Evolutionary conservation across 306 rosid species (phyloP), one percentile per base, ranked within the genome.

Genomic region (Cucurbita argyrosperma): DNA sequence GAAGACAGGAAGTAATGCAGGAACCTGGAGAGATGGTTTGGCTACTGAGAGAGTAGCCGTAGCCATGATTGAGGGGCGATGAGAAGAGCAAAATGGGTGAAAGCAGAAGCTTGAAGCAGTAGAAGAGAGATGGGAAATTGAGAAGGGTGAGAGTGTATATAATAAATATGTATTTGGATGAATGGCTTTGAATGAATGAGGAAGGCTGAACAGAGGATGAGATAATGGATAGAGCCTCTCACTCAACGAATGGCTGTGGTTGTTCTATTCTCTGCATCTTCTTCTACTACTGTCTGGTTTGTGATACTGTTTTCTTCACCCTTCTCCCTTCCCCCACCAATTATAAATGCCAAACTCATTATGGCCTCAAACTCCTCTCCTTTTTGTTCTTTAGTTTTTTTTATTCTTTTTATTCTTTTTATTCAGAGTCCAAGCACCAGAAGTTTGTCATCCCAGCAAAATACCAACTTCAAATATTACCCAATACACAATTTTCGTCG

Each of bases 41-140:
- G 96, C 96, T 82, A 87, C 96, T 18, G 96, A 90, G 16, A 94
- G 81, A 81, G 92, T 83, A 83, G 97, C 96, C 86, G 98, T 86
- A 78, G 98, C 97, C 98, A 94, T 94, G 87, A 67, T 4, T 0
- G 38, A 68, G 3, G 3, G 69, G 8, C 16, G 18, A 4, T 6
- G 26, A 4, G 69, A 38, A 38, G 35, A 71, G 75, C 61, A 53
- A 10, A 30, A 26, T 16, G 4, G 52, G 75, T 8, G n/a, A 5
- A 30, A 26, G 5, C 21, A 70, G 8, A 30, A 26, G 37, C 21
- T 8, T 5, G 2, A 55, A 53, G 76, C 52, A 73, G 23, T 19
- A 56, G 26, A 26, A 30, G 39, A 40, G 67, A 73, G 76, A 56
- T 26, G 53, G 51, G 45, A 73, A 38, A 73, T 40, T 40, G 51